Percentiles rank a stretch among this genome's conserved stretches.
phyloP scores from a whole-genome alignment of 1,284 basidiomycete genomes.

The Wolfiporia cocos region DNA sequence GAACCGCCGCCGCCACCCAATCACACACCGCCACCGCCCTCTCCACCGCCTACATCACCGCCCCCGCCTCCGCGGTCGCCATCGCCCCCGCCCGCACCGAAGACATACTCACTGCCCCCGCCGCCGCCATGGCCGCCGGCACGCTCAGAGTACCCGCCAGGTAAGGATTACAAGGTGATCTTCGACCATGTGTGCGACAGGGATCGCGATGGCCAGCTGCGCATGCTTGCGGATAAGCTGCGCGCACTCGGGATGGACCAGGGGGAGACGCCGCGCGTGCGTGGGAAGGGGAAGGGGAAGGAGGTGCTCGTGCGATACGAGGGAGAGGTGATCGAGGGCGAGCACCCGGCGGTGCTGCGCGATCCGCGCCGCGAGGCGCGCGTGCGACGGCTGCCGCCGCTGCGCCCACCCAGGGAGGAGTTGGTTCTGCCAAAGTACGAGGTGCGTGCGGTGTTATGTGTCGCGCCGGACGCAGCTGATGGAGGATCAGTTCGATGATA shows the following conservation, averaged over 20 bases:
- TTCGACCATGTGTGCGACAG: slow-evolving; percentile 55
- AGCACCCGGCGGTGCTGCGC: slow-evolving; percentile 33
- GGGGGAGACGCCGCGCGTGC: slow-evolving; percentile 38
- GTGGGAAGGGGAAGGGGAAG: slow-evolving; percentile 58
- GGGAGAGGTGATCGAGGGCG: slow-evolving; percentile 49
- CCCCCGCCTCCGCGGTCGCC: slow-evolving; percentile 14
- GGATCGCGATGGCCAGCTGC: slow-evolving; percentile 38
- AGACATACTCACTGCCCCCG: slow-evolving; percentile 30
- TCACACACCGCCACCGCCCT: slow-evolving; percentile 14
- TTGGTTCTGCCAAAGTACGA: slow-evolving; percentile 53
- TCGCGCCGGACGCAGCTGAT: neutral
- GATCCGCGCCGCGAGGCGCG: slow-evolving; percentile 52
- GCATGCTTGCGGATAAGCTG: slow-evolving; percentile 47
- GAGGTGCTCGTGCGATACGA: slow-evolving; percentile 50
- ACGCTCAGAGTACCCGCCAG: slow-evolving; percentile 37
- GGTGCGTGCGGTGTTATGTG: slow-evolving; percentile 35
- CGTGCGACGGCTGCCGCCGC: slow-evolving; percentile 26
- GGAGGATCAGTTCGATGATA: slow-evolving; percentile 61
- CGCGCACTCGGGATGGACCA: slow-evolving; percentile 31
- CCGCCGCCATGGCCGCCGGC: slow-evolving; percentile 41
- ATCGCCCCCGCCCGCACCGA: slow-evolving; percentile 18
- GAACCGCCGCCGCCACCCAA: slow-evolving; percentile 2
- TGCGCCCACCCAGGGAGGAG: slow-evolving; percentile 35
- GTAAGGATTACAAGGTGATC: slow-evolving; percentile 49
- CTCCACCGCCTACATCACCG: slow-evolving; percentile 16